Evolutionary conservation across 2,329 filamentous ascomycete species (phyloP), one percentile per base, ranked within the genome.

Genomic region (Blastomyces parvus): DNA sequence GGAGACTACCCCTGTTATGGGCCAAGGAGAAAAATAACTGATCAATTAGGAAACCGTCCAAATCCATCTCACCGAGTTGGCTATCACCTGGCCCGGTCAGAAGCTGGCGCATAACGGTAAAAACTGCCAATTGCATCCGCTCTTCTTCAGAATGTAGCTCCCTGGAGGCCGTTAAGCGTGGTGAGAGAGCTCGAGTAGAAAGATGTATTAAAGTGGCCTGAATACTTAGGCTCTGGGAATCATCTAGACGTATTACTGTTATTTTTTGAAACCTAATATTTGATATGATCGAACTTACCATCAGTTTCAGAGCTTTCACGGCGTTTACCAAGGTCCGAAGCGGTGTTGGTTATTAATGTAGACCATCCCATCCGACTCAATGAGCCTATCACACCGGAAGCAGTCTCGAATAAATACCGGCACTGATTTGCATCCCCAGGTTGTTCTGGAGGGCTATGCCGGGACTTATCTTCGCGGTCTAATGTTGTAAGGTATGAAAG

Each of bases 351-450:
- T 0, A 88, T 85, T 48, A 95, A 76, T 4, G 87, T 82, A 14
- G 82, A 80, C 88, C 90, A 92, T 9, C 88, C 86, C 60, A 83
- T 82, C 56, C 88, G 86, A 25, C 83, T 88, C 63, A 85, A 84
- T 74, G 85, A 86, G 33, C 83, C 81, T 19, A 96, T 77, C 33
- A 95, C 82, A 67, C 90, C 88, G 5, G 86, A 86, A 1, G 96
- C 74, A 1, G 88, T 88, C 60, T 85, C 84, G 25, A 97, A 77
- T 69, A 93, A 88, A 73, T 96, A 95, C 2, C 90, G 78, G 65
- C 87, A 90, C 63, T 91, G 82, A 65, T 89, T 88, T 8, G 91
- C 80, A 67, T 95, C 89, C 66, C 91, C 86, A 1, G 68, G 62
- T 4, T 70, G 71, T 33, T 74, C 65, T 7, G 85, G 81, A 55